phyloP scores from a whole-genome alignment of 805 yeast species.

The Pichia nanzhaoensis region DNA sequence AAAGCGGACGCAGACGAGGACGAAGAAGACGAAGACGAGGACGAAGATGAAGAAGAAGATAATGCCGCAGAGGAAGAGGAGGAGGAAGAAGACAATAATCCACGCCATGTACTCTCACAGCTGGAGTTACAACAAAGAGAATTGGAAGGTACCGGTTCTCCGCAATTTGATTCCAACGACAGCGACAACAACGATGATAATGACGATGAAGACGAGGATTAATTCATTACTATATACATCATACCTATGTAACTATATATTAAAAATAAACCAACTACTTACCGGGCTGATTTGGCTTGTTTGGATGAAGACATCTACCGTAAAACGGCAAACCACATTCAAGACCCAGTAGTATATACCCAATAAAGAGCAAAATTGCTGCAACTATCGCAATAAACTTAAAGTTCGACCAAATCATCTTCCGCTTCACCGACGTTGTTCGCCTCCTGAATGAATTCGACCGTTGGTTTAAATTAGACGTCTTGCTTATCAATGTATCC shows the following conservation, averaged over 20 bases:
- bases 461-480: slow-evolving; percentile 61
- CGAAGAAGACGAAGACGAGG: slow-evolving; percentile 18
- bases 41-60: slow-evolving; percentile 16
- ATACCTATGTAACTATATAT: not conserved
- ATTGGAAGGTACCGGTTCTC: slow-evolving; percentile 18
- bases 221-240: not conserved
- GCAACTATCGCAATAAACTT: slow-evolving; percentile 34
- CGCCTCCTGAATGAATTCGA: slow-evolving; percentile 65
- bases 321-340: slow-evolving; percentile 52
- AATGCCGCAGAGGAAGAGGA: slow-evolving; percentile 22
- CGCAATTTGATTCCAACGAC: not conserved
- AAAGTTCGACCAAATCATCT: slow-evolving; percentile 63
- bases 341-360: slow-evolving; percentile 42
- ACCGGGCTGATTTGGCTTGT: slow-evolving; percentile 24
- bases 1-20: slow-evolving; percentile 20
- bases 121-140: slow-evolving; percentile 24
- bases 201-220: slow-evolving; percentile 11
- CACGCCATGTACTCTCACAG: slow-evolving; percentile 6
- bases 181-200: not conserved
- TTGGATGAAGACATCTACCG: slow-evolving; percentile 32
- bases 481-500: slow-evolving; percentile 66
- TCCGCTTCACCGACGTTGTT: slow-evolving; percentile 55
- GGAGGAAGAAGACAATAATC: slow-evolving; percentile 5
- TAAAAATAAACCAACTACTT: no score
- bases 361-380: slow-evolving; percentile 25